These are phyloP conservation scores for Anaeramoeba flamelloides DNA, from an alignment of 78 protist species.

Conservation along the genomic window DNA sequence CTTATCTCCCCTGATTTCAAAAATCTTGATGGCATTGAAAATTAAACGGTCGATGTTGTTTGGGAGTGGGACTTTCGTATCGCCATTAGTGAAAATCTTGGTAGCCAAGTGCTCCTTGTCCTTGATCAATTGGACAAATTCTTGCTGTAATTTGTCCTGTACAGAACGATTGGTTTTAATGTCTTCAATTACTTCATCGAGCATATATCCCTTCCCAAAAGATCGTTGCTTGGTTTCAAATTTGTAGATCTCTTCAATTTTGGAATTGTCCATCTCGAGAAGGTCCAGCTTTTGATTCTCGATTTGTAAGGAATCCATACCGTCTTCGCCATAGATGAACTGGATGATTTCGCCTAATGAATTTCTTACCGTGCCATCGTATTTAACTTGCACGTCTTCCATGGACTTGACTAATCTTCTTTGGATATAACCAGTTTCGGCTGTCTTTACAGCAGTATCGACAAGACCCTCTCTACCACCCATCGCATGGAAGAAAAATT, in stretches of 20 bases:
- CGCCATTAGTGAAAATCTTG: not conserved
- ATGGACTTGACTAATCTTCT: constrained; percentile 73
- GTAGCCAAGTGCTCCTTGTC: constrained; percentile 1
- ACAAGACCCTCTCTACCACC: constrained; percentile 94
- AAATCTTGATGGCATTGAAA: constrained; percentile 50
- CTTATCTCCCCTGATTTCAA: constrained; percentile 24
- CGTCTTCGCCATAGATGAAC: constrained; percentile 83
- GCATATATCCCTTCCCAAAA: not conserved
- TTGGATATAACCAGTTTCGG: constrained; percentile 97
- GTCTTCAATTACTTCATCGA: not conserved
- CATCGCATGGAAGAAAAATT: constrained; percentile 98
- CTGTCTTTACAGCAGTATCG: constrained; percentile 98
- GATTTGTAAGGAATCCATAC: constrained; percentile 48
- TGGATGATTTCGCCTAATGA: constrained; percentile 65
- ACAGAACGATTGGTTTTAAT: not conserved
- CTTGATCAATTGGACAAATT: not conserved
- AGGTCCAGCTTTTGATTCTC: constrained; percentile 32
- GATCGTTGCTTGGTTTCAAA: not conserved
- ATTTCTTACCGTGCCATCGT: constrained; percentile 89
- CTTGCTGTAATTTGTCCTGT: not conserved
- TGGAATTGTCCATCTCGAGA: not conserved
- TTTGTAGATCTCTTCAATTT: not conserved
- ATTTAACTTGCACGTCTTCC: constrained; percentile 68
- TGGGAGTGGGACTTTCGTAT: constrained; percentile 34
- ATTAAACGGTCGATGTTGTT: constrained; percentile 72